Percentiles rank a stretch among this genome's conserved stretches.
phyloP scores from a whole-genome alignment of 352 stramenopile genomes.

The Phytophthora syringae region DNA sequence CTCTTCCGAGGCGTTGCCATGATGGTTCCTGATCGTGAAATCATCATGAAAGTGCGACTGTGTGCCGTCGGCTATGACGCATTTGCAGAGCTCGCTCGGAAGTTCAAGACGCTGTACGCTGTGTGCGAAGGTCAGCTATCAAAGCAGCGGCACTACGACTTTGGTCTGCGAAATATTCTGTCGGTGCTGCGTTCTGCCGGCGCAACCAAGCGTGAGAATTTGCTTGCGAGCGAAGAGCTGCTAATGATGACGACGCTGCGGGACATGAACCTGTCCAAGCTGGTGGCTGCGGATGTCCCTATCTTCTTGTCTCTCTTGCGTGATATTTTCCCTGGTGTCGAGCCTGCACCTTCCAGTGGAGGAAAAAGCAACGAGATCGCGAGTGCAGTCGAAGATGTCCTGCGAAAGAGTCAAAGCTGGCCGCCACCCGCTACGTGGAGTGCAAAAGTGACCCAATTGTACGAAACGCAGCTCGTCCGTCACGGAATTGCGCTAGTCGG shows the following conservation, averaged over 20 bases:
- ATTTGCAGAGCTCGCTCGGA: slow-evolving; percentile 94
- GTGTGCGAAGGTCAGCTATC: slow-evolving; percentile 95
- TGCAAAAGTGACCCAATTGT: slow-evolving; percentile 92
- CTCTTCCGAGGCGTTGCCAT: slow-evolving; percentile 96
- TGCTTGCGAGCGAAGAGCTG: slow-evolving; percentile 92
- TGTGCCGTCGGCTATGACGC: slow-evolving; percentile 92
- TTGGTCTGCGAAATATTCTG: slow-evolving; percentile 94
- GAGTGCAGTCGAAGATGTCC: slow-evolving; percentile 67
- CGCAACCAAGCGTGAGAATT: slow-evolving; percentile 94
- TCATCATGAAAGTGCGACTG: slow-evolving; percentile 95
- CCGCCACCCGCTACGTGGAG: slow-evolving; percentile 66
- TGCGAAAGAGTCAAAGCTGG: slow-evolving; percentile 56
- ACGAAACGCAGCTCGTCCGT: slow-evolving; percentile 93
- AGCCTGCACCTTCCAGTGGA: slow-evolving; percentile 36
- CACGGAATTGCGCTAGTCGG: slow-evolving; percentile 93
- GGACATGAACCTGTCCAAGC: slow-evolving; percentile 95
- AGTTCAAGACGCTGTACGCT: slow-evolving; percentile 96
- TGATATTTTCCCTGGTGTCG: slow-evolving; percentile 88
- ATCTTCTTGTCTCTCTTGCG: slow-evolving; percentile 91
- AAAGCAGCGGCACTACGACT: slow-evolving; percentile 95
- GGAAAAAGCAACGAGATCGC: slow-evolving; percentile 70
- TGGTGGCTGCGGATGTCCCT: slow-evolving; percentile 91
- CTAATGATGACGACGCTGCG: slow-evolving; percentile 96
- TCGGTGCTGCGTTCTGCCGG: slow-evolving; percentile 96
- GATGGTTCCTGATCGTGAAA: slow-evolving; percentile 97